These are phyloP conservation scores for Sclerotinia glacialis DNA, from an alignment of 2,329 filamentous ascomycete genomes.

Conservation along the genomic window DNA sequence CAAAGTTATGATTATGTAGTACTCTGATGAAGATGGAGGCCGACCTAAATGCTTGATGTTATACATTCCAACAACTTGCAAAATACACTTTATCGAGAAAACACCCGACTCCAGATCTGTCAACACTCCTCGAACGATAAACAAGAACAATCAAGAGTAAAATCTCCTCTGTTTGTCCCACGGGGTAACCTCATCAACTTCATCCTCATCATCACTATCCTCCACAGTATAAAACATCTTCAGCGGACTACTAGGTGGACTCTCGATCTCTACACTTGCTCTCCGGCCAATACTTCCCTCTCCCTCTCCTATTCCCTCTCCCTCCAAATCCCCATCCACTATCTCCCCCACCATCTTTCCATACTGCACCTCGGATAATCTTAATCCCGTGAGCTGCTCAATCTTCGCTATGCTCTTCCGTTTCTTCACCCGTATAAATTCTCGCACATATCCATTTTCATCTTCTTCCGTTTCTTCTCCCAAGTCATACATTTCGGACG, in stretches of 20 bases:
- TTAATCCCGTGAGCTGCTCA: constrained; percentile 19
- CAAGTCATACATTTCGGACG: not conserved
- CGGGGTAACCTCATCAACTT: constrained; percentile 5
- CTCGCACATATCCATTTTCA: constrained; percentile 10
- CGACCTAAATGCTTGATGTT: not conserved
- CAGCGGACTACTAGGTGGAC: constrained; percentile 24
- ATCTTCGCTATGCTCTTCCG: constrained; percentile 22
- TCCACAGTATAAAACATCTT: constrained; percentile 20
- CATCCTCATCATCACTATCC: constrained; percentile 16
- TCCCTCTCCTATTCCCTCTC: not conserved
- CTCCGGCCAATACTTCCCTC: not conserved
- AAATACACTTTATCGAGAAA: not conserved
- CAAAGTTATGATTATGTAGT: not conserved
- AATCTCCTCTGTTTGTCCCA: constrained; percentile 1
- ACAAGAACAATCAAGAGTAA: not conserved
- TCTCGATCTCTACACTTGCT: constrained; percentile 12
- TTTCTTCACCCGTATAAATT: constrained; percentile 18
- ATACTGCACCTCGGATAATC: constrained; percentile 20
- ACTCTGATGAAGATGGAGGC: not conserved
- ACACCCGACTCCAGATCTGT: not conserved
- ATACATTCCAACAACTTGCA: not conserved
- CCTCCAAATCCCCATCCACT: not conserved
- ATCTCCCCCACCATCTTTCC: constrained; percentile 20
- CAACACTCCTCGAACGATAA: not conserved
- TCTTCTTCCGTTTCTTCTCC: constrained; percentile 17